A percentile compares a stretch with the other conserved stretches of the same genome.
Evolutionary conservation across 2,329 filamentous ascomycete genomes (phyloP).

Genomic region (Penicillium sp.): DNA sequence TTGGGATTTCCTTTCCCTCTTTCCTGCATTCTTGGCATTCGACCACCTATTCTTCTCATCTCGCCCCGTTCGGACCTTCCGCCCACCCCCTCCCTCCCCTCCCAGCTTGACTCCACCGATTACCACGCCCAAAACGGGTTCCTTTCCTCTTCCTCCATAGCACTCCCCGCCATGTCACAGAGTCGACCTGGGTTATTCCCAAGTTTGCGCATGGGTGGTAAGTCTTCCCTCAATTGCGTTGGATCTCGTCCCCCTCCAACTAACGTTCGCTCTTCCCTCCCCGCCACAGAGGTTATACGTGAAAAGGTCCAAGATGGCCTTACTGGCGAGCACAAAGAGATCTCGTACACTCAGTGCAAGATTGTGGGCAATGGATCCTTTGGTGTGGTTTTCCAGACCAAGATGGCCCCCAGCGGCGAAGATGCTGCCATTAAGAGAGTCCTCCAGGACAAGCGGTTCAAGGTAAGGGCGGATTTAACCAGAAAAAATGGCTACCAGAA

Average conservation of each 20-base stretch:
- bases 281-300: slow-evolving; percentile 79
- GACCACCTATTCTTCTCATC: slow-evolving; percentile 35
- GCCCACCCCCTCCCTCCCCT: slow-evolving; percentile 30
- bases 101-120: slow-evolving; percentile 32
- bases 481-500: not conserved
- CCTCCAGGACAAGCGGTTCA: slow-evolving; percentile 98
- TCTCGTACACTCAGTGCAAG: slow-evolving; percentile 99
- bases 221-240: slow-evolving; percentile 41
- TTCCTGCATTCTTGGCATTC: slow-evolving; percentile 34
- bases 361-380: slow-evolving; percentile 99
- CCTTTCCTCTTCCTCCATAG: slow-evolving; percentile 48
- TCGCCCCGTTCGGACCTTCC: slow-evolving; percentile 36
- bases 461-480: slow-evolving; percentile 59
- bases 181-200: slow-evolving; percentile 88
- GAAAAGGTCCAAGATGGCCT: slow-evolving; percentile 99
- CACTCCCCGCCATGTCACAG: slow-evolving; percentile 70
- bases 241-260: slow-evolving; percentile 6
- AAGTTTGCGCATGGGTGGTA: slow-evolving; percentile 94
- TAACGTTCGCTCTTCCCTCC: slow-evolving; percentile 7
- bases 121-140: slow-evolving; percentile 56
- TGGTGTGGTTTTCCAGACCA: slow-evolving; percentile 98
- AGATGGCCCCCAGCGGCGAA: slow-evolving; percentile 94
- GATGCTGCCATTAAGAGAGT: slow-evolving; percentile 99
- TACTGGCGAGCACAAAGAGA: slow-evolving; percentile 92
- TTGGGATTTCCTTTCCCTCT: slow-evolving; percentile 10